Evolutionary conservation across 1,139 yeast genomes (phyloP).

Genomic region (Candida sojae): DNA sequence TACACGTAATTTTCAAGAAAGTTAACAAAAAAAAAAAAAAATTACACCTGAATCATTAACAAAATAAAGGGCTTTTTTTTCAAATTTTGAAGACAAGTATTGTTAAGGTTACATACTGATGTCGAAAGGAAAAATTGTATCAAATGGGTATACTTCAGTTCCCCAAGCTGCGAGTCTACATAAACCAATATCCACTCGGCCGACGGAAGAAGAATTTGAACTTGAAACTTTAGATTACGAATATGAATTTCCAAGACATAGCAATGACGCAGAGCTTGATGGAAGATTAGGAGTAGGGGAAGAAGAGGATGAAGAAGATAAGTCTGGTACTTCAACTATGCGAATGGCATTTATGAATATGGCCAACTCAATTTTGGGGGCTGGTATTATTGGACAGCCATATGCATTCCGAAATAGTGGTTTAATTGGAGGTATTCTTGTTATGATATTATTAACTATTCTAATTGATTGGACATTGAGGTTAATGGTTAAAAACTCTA

Average conservation of each 20-base stretch:
- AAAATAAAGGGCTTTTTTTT: too few species aligned
- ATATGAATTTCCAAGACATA: slow-evolving; percentile 11
- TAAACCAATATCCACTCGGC: background rate
- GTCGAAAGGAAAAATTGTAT: background rate
- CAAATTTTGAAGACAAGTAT: too few species aligned
- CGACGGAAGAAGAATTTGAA: slow-evolving; percentile 23
- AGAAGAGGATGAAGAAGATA: slow-evolving; percentile 12
- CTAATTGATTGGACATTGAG: slow-evolving; percentile 86
- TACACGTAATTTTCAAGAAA: too few species aligned
- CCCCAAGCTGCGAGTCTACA: slow-evolving; percentile 1
- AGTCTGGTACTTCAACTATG: slow-evolving; percentile 49
- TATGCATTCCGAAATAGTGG: slow-evolving; percentile 86
- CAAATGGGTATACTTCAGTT: slow-evolving; percentile 3
- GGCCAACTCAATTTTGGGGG: slow-evolving; percentile 93
- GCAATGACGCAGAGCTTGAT: slow-evolving; percentile 6
- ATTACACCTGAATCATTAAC: too few species aligned
- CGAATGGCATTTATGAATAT: slow-evolving; percentile 94
- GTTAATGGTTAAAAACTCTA: slow-evolving; percentile 81
- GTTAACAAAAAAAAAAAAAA: too few species aligned
- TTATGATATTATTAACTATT: slow-evolving; percentile 59
- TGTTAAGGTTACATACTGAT: background rate
- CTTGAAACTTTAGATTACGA: slow-evolving; percentile 27
- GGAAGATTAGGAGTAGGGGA: background rate
- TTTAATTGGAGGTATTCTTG: slow-evolving; percentile 67
- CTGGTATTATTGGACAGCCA: slow-evolving; percentile 94